Conservation (phyloP, 208 protist species). For the Trypanosoma theileri region DNA sequence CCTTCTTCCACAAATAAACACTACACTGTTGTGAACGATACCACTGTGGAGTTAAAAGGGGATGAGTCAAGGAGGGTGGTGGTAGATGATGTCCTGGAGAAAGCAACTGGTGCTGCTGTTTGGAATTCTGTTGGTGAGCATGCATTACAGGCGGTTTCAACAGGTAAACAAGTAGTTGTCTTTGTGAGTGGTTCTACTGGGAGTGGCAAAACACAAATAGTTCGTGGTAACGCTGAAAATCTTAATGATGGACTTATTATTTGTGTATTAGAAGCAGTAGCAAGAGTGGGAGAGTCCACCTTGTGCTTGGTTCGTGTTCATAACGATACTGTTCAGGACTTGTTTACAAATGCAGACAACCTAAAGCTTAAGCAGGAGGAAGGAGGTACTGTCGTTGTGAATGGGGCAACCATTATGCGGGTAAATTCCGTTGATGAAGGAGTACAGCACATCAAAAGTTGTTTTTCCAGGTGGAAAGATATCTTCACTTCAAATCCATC, state of each 20-base stretch:
- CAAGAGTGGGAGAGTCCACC: neutral
- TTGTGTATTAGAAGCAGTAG: neutral
- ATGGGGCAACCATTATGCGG: conserved; percentile 9
- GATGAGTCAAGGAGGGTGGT: neutral
- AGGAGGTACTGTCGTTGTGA: neutral
- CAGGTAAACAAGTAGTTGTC: conserved; percentile 4
- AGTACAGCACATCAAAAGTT: conserved; percentile 1
- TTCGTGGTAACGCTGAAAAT: conserved; percentile 11
- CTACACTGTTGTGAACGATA: conserved; percentile 8
- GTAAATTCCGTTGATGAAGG: conserved; percentile 4
- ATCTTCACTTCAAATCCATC: neutral
- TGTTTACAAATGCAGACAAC: conserved; percentile 5
- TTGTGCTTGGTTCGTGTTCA: conserved; percentile 17
- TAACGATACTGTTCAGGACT: conserved; percentile 14
- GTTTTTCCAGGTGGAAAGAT: conserved; percentile 3
- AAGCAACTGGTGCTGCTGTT: neutral
- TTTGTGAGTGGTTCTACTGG: conserved; percentile 7
- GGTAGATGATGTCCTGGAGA: conserved; percentile 3
- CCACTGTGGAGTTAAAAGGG: neutral
- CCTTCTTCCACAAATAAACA: neutral
- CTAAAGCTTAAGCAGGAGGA: conserved; percentile 15
- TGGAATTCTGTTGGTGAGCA: conserved; percentile 10
- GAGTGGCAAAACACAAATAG: conserved; percentile 9
- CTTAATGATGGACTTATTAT: conserved; percentile 8
- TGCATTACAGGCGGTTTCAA: neutral